Base-by-base conservation (phyloP, 495 filamentous ascomycete species). In the Amniculicola lignicola region DNA sequence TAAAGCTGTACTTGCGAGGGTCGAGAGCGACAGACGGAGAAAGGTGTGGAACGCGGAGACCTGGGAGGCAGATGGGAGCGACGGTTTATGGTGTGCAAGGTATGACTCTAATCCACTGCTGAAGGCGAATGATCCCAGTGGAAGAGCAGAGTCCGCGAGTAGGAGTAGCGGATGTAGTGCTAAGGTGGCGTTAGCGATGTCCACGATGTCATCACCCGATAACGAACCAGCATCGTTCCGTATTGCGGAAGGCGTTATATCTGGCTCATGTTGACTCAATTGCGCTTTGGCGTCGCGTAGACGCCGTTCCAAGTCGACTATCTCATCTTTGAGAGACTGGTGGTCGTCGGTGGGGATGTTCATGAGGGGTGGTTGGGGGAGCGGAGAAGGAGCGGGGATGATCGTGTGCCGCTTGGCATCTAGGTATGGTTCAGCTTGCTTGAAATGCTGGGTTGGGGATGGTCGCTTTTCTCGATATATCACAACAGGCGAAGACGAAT, bases 101-200 rank as follows among this genome's bases (percentile, higher is more conserved):
- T 89, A 96, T 44, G 91, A 96, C 69, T 99, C 93, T 27, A 99
- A 81, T 0, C 92, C 91, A 61, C 81, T 87, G 75, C 86, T 91
- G 79, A 95, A 99, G 57, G 93, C 93, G 73, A 99, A 99, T 35
- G 90, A 94, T 64, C 94, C 94, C 0, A 99, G 77, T 6, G 93
- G 93, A 6, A 99, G 84, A 31, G 93, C 93, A 6, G 93, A 95
- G 77, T 99, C 93, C 28, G 93, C 86, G 62, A 99, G 86, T 11
- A 96, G 82, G 44, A 97, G 84, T 56, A 96, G 85, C 51, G 88
- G 81, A 72, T 96, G 93, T 24, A 77, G 73, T 0, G 72, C 48
- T 54, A 47, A 11, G 24, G 9, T 22, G 15, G 25, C 16, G 52
- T 59, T 40, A 57, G 55, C 15, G 19, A 38, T n/a, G 33, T 19